phyloP scores from a whole-genome alignment of 83 land plant genomes.

The Picea engelmannii region DNA sequence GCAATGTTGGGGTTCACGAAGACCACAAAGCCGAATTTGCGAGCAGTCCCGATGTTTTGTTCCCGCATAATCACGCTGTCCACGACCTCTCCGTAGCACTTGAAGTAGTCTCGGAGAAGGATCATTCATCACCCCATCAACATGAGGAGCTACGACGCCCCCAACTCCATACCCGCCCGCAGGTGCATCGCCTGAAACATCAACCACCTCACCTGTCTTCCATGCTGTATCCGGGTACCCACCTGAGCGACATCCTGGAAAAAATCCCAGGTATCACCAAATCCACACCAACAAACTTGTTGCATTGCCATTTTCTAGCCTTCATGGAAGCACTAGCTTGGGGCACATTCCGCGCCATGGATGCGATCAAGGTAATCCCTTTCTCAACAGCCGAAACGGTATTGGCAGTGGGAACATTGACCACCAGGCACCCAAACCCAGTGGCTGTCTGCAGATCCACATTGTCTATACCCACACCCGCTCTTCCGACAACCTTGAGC shows the following conservation, averaged over 20 bases:
- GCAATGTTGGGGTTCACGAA: background rate
- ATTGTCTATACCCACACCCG: conserved; percentile 83
- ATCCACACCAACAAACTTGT: too few relatives aligned
- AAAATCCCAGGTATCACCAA: too few relatives aligned
- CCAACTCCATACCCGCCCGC: background rate
- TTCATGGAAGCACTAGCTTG: too few relatives aligned
- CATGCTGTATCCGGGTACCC: background rate
- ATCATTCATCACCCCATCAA: conserved; percentile 12
- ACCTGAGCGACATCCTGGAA: too few relatives aligned
- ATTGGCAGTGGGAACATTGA: conserved; percentile 91
- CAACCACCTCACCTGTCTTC: background rate
- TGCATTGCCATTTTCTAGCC: too few relatives aligned
- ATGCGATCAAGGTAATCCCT: conserved; percentile 69
- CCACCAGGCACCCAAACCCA: conserved; percentile 84
- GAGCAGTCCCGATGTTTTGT: conserved; percentile 12
- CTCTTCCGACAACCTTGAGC: conserved; percentile 87
- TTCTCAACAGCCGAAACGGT: conserved; percentile 93
- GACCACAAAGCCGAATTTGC: conserved; percentile 20
- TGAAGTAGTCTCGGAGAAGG: conserved; percentile 16
- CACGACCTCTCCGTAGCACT: conserved; percentile 17
- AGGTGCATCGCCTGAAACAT: background rate
- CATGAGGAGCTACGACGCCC: background rate
- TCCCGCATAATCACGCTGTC: conserved; percentile 21
- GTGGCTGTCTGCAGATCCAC: conserved; percentile 89
- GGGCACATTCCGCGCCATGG: background rate